Percentiles rank a stretch among this genome's conserved stretches.
These are phyloP conservation scores for Geotrichum fermentans DNA, from an alignment of 1,139 yeast species.

Conservation along the genomic window DNA sequence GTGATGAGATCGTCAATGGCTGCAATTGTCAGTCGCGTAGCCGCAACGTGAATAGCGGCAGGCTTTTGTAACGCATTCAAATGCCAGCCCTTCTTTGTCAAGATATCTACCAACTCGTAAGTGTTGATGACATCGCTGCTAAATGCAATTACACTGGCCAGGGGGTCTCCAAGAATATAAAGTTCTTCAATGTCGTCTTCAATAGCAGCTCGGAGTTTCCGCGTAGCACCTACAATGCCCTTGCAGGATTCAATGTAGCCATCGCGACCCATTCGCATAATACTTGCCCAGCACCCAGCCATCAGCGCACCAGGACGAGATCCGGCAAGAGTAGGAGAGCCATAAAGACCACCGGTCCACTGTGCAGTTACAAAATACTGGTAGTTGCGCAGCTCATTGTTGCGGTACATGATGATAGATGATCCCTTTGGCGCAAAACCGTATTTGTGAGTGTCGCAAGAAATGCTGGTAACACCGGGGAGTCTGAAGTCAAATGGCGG, in stretches of 20 bases:
- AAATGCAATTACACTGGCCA: slow-evolving; percentile 76
- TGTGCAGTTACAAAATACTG: slow-evolving; percentile 81
- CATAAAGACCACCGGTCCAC: slow-evolving; percentile 95
- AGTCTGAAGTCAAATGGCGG: slow-evolving; percentile 81
- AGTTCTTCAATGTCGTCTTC: slow-evolving; percentile 48
- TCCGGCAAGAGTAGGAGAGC: slow-evolving; percentile 94
- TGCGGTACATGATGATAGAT: slow-evolving; percentile 84
- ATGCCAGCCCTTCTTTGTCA: slow-evolving; percentile 81
- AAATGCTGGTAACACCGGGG: slow-evolving; percentile 93
- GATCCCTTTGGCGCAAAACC: slow-evolving; percentile 98
- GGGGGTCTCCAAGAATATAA: slow-evolving; percentile 76
- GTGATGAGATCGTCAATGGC: slow-evolving; percentile 57
- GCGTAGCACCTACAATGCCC: slow-evolving; percentile 63
- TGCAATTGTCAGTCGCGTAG: slow-evolving; percentile 64
- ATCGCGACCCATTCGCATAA: slow-evolving; percentile 68
- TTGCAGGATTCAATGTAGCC: slow-evolving; percentile 69
- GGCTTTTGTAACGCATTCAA: slow-evolving; percentile 82
- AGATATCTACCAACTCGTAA: slow-evolving; percentile 68
- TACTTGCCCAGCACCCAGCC: slow-evolving; percentile 97
- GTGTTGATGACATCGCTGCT: slow-evolving; percentile 55
- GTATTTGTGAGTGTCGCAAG: slow-evolving; percentile 96
- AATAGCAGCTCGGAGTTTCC: slow-evolving; percentile 51
- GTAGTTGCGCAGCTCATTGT: slow-evolving; percentile 57
- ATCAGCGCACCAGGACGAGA: slow-evolving; percentile 95
- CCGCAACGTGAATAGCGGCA: slow-evolving; percentile 84